Conservation (phyloP, 345 rosid genomes). For the Hibiscus mutabilis region DNA sequence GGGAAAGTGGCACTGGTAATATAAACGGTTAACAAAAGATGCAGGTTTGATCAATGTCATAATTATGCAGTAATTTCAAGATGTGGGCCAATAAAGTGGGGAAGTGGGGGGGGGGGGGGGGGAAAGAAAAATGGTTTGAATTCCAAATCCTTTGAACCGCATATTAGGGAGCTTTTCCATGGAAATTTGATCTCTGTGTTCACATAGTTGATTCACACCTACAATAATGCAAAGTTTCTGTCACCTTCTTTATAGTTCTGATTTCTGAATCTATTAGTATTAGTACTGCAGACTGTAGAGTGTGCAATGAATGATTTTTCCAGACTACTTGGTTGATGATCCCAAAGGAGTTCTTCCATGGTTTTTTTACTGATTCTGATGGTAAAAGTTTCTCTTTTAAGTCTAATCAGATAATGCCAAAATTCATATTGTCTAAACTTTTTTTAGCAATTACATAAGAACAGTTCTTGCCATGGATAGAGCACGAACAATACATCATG, state of each 20-base stretch:
- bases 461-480: too few species aligned
- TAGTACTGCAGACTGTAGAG: too few species aligned
- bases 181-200: neutral
- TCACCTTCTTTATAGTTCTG: neutral
- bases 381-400: neutral
- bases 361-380: neutral
- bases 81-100: neutral
- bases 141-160: neutral
- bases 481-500: too few species aligned
- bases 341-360: neutral
- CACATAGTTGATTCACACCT: too few species aligned
- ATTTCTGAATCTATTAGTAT: neutral
- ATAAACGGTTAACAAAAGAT: too few species aligned
- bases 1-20: slow-evolving; percentile 9
- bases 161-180: neutral
- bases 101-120: neutral
- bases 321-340: neutral
- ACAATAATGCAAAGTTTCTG: neutral
- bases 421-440: neutral
- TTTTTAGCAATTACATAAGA: too few species aligned
- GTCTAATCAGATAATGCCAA: neutral
- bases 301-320: neutral
- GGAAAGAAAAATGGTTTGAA: neutral
- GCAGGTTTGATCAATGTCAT: neutral
- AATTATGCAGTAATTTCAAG: neutral